These are phyloP conservation scores for Barnettozyma sucrosica DNA, from an alignment of 805 yeast species.

Conservation along the genomic window DNA sequence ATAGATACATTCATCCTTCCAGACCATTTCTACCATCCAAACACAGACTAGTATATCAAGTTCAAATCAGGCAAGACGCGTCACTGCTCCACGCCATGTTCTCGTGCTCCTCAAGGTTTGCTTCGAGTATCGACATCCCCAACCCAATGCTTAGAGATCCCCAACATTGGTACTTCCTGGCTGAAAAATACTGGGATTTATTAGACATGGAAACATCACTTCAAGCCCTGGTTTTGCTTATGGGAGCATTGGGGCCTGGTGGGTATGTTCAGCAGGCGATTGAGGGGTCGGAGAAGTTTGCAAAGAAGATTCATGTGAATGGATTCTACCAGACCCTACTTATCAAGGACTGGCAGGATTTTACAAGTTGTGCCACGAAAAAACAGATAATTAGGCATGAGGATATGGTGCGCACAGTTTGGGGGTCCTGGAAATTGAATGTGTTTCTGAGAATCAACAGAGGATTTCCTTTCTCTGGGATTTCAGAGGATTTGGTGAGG, in stretches of 20 bases:
- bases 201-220: constrained; percentile 26
- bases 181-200: constrained; percentile 29
- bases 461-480: constrained; percentile 31
- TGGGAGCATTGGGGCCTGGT: constrained; percentile 28
- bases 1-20: constrained; percentile 36
- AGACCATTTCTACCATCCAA: constrained; percentile 34
- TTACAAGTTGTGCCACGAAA: constrained; percentile 26
- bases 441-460: constrained; percentile 29
- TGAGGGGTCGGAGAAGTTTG: constrained; percentile 25
- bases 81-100: constrained; percentile 32
- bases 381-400: constrained; percentile 32
- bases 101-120: constrained; percentile 28
- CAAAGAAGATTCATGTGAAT: constrained; percentile 16
- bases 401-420: constrained; percentile 29
- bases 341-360: constrained; percentile 23
- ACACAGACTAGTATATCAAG: constrained; percentile 25
- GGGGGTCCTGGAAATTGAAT: constrained; percentile 35
- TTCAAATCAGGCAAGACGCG: constrained; percentile 28
- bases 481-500: constrained; percentile 18
- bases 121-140: constrained; percentile 25
- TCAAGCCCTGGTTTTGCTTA: constrained; percentile 25
- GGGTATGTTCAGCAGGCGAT: constrained; percentile 25
- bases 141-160: constrained; percentile 27
- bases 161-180: constrained; percentile 33
- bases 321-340: constrained; percentile 12